Base-by-base conservation (phyloP, 1,284 basidiomycete genomes). In the Athelia sp. region DNA sequence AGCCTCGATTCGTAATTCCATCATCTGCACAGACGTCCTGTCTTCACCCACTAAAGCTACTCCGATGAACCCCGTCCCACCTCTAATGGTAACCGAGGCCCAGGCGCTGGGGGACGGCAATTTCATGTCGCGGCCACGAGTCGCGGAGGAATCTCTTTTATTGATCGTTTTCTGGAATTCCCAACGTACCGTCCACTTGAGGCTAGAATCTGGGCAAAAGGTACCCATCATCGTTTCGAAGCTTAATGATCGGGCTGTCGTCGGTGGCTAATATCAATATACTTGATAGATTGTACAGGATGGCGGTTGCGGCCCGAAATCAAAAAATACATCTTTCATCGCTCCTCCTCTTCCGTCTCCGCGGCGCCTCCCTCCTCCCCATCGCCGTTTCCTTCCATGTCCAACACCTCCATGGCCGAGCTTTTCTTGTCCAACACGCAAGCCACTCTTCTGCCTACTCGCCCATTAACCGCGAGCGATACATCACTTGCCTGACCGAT, bases 381-480 rank as follows among this genome's bases (percentile, higher is more conserved):
- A 56, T 79, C 78, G 48, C 58, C 71, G 59, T 82, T 74, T 47
- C 77, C 84, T 69, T 88, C 88, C 69, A 91, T 73, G 72, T 91
- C 88, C 58, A 90, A 69, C 47, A 84, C 75, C 69, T 91, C 87
- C 71, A 89, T 63, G 53, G 67, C 69, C 55, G 68, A 72, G 54
- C 85, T 85, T 46, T 71, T 70, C 52, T 63, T 68, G 62, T 86
- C 84, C 62, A 90, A 63, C 50, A 90, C 76, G 63, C 87, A 88
- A 15, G 80, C 86, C 47, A 89, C 81, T 61, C 85, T 73, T 58
- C 89, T 81, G 52, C 86, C 85, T 10, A 66, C 69, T 61, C 82
- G 72, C 52, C 88, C 88, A 62, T 91, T 91, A 60, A 88, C 75
- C 45, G 84, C 81, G 57, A 90, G 66, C 40, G 72, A 75, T 51